Conservation (phyloP, 495 filamentous ascomycete genomes). For the Acidiella bohemica region DNA sequence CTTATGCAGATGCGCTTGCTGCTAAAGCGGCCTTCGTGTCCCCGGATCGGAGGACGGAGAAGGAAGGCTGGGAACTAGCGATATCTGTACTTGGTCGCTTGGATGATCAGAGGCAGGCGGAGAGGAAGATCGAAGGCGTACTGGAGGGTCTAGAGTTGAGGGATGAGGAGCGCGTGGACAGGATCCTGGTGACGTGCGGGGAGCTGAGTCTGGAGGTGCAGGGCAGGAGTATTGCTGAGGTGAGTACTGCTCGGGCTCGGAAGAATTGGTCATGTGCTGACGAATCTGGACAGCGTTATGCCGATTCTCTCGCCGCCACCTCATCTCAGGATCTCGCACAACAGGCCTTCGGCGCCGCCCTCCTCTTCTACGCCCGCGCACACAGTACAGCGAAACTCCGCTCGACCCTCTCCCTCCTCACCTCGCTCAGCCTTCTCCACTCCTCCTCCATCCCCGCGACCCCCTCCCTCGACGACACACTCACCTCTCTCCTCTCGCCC, state of each 20-base stretch:
- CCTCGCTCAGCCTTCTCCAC: slow-evolving; percentile 70
- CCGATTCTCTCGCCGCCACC: slow-evolving; percentile 50
- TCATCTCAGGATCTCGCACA: slow-evolving; percentile 30
- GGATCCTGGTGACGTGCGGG: slow-evolving; percentile 55
- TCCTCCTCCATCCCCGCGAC: slow-evolving; percentile 62
- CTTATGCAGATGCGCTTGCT: slow-evolving; percentile 49
- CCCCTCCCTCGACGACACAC: slow-evolving; percentile 51
- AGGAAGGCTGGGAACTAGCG: slow-evolving; percentile 76
- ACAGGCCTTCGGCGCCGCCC: slow-evolving; percentile 56
- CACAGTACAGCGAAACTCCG: slow-evolving; percentile 60
- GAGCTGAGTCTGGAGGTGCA: slow-evolving; percentile 55
- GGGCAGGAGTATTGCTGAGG: slow-evolving; percentile 49
- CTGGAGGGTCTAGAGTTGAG: slow-evolving; percentile 41
- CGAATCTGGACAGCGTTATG: slow-evolving; percentile 59
- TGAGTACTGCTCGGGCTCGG: slow-evolving; percentile 4
- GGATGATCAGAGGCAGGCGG: slow-evolving; percentile 48
- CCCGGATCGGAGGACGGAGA: slow-evolving; percentile 26
- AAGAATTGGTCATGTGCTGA: no score
- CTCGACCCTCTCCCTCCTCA: slow-evolving; percentile 70
- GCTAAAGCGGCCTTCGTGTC: slow-evolving; percentile 28
- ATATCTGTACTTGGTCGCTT: slow-evolving; percentile 63
- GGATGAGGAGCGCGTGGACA: slow-evolving; percentile 55
- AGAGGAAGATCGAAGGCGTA: slow-evolving; percentile 52
- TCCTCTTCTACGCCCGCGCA: slow-evolving; percentile 76
- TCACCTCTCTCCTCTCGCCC: slow-evolving; percentile 49